Conservation (phyloP, 73 alveolate species). For the Tetrahymena malaccensis region DNA sequence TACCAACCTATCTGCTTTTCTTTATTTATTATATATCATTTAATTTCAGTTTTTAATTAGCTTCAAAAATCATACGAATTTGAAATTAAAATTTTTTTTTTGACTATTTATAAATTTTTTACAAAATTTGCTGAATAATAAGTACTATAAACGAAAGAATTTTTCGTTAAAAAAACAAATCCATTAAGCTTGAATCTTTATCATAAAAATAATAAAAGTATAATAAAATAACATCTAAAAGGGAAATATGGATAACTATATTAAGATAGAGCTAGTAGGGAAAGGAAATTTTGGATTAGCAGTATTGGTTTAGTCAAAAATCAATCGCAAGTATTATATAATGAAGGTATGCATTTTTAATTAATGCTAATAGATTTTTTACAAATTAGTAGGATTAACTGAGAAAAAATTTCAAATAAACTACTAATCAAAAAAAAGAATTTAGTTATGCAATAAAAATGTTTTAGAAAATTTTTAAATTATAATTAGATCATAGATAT, state of each 20-base stretch:
- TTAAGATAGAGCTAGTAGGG: conserved; percentile 33
- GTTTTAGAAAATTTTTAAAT: background rate
- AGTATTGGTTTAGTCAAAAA: conserved; percentile 17
- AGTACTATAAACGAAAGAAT: background rate
- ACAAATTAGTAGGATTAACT: background rate
- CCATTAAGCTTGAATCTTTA: background rate
- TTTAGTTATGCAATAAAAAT: background rate
- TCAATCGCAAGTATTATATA: conserved; percentile 19
- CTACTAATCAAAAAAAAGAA: background rate
- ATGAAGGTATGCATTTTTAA: conserved; percentile 15
- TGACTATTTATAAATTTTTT: background rate
- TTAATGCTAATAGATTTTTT: background rate
- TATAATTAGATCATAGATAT: conserved; percentile 15
- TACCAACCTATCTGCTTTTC: too few species aligned
- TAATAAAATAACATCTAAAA: background rate
- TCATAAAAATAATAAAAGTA: background rate
- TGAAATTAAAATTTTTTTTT: background rate
- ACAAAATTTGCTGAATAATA: background rate
- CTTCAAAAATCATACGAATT: background rate
- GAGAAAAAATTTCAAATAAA: background rate
- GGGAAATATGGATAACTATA: conserved; percentile 10
- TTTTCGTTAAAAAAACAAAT: background rate
- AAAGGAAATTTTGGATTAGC: conserved; percentile 43
- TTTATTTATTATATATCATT: background rate
- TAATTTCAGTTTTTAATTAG: background rate